Percentiles rank a stretch among this genome's conserved stretches.
Evolutionary conservation across 176 grass and related monocot species (phyloP).

Genomic region (Ensete glaucum): DNA sequence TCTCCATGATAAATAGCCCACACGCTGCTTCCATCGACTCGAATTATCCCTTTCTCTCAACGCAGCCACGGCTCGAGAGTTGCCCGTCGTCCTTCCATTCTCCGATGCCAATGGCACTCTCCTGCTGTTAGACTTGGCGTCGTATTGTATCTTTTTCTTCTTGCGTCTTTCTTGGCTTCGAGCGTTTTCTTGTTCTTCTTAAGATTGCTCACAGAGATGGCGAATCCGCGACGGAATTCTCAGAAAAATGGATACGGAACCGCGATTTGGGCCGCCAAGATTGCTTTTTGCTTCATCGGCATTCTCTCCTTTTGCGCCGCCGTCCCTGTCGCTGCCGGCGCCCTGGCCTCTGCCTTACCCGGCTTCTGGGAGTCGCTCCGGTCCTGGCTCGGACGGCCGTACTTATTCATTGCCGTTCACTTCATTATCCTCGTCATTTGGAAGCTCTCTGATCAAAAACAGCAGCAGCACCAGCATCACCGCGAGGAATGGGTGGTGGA

Average conservation of each 20-base stretch:
- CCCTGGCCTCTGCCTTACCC: constrained; percentile 28
- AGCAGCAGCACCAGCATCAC: constrained; percentile 26
- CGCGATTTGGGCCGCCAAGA: background rate
- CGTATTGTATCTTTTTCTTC: background rate
- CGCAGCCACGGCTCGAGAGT: background rate
- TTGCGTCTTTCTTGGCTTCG: background rate
- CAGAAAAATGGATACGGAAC: background rate
- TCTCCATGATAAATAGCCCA: background rate
- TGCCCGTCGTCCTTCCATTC: background rate
- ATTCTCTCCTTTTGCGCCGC: constrained; percentile 18
- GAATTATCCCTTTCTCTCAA: background rate
- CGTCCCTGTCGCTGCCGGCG: constrained; percentile 31
- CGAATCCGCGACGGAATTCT: background rate
- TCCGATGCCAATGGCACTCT: background rate
- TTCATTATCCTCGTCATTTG: constrained; percentile 18
- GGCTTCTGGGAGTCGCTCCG: constrained; percentile 29
- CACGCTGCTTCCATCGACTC: background rate
- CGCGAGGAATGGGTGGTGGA: constrained; percentile 18
- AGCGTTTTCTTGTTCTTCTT: background rate
- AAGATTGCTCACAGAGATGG: background rate
- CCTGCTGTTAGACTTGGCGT: background rate
- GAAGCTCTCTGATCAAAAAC: constrained; percentile 21
- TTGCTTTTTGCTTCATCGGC: constrained; percentile 2
- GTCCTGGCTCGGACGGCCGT: constrained; percentile 27
- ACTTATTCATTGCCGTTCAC: constrained; percentile 10